Percentiles rank a stretch among this genome's conserved stretches.
Evolutionary conservation across 805 yeast species (phyloP).

Genomic region (Candida namnaoensis): DNA sequence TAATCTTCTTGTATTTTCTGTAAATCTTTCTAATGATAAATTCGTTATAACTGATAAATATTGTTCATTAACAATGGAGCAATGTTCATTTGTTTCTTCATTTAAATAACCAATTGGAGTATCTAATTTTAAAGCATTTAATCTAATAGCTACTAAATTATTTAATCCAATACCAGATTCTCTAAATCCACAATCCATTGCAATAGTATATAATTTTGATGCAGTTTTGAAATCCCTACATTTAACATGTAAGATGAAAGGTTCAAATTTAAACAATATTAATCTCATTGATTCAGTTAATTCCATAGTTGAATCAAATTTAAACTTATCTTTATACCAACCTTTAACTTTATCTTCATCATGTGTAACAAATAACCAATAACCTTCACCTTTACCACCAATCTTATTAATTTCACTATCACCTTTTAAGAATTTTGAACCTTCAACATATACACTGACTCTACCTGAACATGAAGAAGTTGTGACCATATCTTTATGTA

Average conservation of each 20-base stretch:
- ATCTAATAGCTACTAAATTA: constrained; percentile 69
- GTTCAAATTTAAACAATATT: constrained; percentile 74
- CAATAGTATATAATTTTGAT: constrained; percentile 50
- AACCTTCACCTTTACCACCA: constrained; percentile 83
- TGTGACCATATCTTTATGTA: constrained; percentile 61
- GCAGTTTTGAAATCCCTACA: constrained; percentile 59
- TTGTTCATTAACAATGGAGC: constrained; percentile 37
- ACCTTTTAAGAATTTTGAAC: constrained; percentile 31
- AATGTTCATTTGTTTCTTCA: constrained; percentile 20
- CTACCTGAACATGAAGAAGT: constrained; percentile 88
- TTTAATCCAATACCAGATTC: constrained; percentile 83
- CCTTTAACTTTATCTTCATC: constrained; percentile 35
- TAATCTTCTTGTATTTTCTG: constrained; percentile 55
- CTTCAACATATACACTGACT: constrained; percentile 76
- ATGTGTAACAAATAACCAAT: constrained; percentile 78
- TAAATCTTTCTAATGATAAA: constrained; percentile 54
- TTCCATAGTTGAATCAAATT: constrained; percentile 6
- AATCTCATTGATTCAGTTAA: constrained; percentile 31
- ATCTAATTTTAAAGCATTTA: constrained; percentile 58
- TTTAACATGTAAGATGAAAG: constrained; percentile 76
- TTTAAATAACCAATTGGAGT: constrained; percentile 61
- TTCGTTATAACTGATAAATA: constrained; percentile 45
- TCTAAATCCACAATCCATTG: constrained; percentile 81
- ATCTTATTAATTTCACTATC: constrained; percentile 26
- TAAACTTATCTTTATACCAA: constrained; percentile 34